Evolutionary conservation across 441 rosid genomes (phyloP).

Genomic region (Cnidoscolus chayamansa): DNA sequence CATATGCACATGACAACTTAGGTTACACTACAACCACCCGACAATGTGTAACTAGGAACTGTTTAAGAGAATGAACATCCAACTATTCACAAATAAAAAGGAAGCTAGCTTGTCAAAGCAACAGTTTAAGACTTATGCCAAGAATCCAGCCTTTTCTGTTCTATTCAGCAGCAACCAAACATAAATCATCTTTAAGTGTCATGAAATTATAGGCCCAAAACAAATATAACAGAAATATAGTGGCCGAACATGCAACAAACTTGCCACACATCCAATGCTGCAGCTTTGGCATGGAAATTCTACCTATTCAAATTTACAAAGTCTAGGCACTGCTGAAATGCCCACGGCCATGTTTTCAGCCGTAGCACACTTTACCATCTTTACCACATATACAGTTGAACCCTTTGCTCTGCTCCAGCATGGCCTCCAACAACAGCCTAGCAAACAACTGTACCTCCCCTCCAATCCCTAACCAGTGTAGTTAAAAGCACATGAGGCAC

Average conservation of each 20-base stretch:
- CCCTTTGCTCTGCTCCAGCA: conserved; percentile 72
- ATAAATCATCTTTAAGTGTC: neutral
- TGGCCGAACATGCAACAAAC: conserved; percentile 63
- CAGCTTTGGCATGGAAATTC: conserved; percentile 66
- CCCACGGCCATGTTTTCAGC: conserved; percentile 3
- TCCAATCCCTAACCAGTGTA: conserved; percentile 20
- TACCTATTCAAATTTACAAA: conserved; percentile 67
- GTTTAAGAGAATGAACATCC: neutral
- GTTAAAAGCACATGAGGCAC: no score
- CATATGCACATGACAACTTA: neutral
- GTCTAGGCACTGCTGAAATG: conserved; percentile 54
- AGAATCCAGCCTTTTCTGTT: neutral
- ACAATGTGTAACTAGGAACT: neutral
- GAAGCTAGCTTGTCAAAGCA: conserved; percentile 6
- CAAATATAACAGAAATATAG: conserved; percentile 16
- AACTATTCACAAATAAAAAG: neutral
- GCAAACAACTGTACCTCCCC: conserved; percentile 50
- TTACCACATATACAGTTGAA: conserved; percentile 44
- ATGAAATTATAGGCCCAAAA: neutral
- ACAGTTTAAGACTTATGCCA: neutral
- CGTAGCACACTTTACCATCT: conserved; percentile 61
- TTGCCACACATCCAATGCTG: conserved; percentile 62
- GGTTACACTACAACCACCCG: no score
- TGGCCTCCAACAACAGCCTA: conserved; percentile 68
- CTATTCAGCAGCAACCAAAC: neutral